Evolutionary conservation across 805 yeast genomes (phyloP), one percentile per base, ranked within the genome.

Genomic region (Yarrowia sp.): DNA sequence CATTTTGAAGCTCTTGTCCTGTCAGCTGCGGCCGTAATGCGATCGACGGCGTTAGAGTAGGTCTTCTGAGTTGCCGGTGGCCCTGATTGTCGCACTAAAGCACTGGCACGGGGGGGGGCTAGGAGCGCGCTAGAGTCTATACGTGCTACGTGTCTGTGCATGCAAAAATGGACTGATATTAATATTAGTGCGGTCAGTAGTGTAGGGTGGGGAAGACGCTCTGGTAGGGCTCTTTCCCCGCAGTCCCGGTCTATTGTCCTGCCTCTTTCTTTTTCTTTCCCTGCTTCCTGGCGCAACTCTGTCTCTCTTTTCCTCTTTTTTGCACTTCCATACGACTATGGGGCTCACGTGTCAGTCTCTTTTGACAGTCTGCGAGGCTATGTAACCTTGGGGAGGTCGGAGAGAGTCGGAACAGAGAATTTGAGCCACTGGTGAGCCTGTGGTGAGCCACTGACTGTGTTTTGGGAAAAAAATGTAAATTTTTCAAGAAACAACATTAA

Each of bases 1-100:
- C 15, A 24, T 24, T 5, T 24, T 24, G 3, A 5, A 5, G 7
- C 6, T 24, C 30, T 15, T 17, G n/a, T 10, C 9, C 8, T 47
- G 52, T 30, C 52, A 47, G 19, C 52, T 47, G 38, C 50, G 34
- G 50, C 34, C 34, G 34, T 15, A 24, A 46, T 30, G 50, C 50
- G 12, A 46, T 46, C 50, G 50, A 15, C 50, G 24, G 17, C 30
- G 30, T 24, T n/a, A 33, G 5, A 15, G 15, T 10, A 9, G 49
- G 33, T 20, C 30, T 9, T 43, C 46, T 43, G 9, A 14, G 9
- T 4, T 20, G 30, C 14, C 24, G 17, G 46, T 44, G 49, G 49
- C 49, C 33, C 30, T 3, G 33, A 13, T 3, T 5, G 19, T 1
- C 33, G n/a, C 33, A 7, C 33, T 44, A 44, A 36, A 36, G 30